These are phyloP conservation scores for Colletotrichum coccodes DNA, from an alignment of 2,329 filamentous ascomycete genomes.

Conservation along the genomic window DNA sequence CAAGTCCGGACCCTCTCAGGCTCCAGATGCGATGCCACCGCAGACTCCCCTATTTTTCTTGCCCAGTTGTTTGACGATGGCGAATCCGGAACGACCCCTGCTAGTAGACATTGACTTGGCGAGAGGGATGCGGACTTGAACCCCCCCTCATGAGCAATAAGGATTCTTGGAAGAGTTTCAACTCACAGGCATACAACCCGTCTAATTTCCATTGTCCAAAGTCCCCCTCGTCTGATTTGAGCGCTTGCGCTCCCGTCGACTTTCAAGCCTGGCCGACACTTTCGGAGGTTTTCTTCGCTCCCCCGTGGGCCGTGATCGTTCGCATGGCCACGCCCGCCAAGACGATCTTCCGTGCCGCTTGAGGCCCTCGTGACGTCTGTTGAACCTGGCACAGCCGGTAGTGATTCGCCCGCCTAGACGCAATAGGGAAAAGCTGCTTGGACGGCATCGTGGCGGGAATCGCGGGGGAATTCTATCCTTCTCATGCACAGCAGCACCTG, in stretches of 20 bases:
- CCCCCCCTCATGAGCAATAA: not conserved
- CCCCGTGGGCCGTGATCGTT: not conserved
- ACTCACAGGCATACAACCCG: not conserved
- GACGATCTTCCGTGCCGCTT: not conserved
- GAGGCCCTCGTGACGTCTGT: not conserved
- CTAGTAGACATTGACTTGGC: not conserved
- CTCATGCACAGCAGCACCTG: not conserved
- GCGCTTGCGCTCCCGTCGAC: not conserved
- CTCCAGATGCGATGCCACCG: constrained; percentile 9
- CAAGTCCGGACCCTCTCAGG: not conserved
- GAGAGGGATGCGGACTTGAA: not conserved
- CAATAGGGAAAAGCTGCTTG: not conserved
- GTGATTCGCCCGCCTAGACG: not conserved
- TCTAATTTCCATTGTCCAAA: not conserved
- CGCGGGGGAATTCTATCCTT: not conserved
- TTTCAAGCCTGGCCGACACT: not conserved
- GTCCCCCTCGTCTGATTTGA: not conserved
- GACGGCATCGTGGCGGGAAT: not conserved
- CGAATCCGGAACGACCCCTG: not conserved
- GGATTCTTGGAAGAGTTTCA: constrained; percentile 9
- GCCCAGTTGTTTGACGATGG: not conserved
- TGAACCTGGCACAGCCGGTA: not conserved
- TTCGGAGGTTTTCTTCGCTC: too few relatives aligned
- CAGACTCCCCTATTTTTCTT: not conserved
- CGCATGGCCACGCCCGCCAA: not conserved